A percentile compares a stretch with the other conserved stretches of the same genome.
phyloP scores from a whole-genome alignment of 345 rosid species.

The Populus deltoides region DNA sequence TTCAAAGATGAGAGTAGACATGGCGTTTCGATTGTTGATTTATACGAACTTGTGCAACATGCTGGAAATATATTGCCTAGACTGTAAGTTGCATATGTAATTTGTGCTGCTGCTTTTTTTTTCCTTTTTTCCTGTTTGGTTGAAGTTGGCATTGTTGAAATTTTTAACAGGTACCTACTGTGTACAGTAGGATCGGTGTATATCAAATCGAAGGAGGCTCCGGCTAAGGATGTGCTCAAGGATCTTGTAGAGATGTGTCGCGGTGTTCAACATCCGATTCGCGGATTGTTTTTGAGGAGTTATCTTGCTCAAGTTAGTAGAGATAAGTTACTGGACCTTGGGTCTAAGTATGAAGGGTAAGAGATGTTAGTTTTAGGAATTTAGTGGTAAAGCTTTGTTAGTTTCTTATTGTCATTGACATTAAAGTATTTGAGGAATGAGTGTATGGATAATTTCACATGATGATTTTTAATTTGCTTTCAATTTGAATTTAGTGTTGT shows the following conservation, averaged over 20 bases:
- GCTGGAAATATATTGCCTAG: conserved; percentile 28
- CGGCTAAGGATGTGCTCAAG: conserved; percentile 89
- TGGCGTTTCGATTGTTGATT: conserved; percentile 30
- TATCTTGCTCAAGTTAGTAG: conserved; percentile 92
- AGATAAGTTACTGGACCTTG: conserved; percentile 88
- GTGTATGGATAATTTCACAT: neutral
- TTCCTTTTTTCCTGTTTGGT: neutral
- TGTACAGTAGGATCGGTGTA: conserved; percentile 97
- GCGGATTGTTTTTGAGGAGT: conserved; percentile 97
- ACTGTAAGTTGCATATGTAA: conserved; percentile 6
- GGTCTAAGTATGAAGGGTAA: conserved; percentile 96
- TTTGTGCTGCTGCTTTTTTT: neutral
- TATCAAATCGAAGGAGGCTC: conserved; percentile 92
- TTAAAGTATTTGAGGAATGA: neutral
- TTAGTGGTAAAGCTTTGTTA: neutral
- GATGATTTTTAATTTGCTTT: neutral
- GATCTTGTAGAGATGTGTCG: conserved; percentile 99
- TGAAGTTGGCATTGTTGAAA: neutral
- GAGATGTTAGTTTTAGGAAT: conserved; percentile 8
- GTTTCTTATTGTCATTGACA: neutral
- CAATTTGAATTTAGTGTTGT: neutral
- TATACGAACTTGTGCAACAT: conserved; percentile 30
- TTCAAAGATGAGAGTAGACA: conserved; percentile 31
- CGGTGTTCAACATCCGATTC: conserved; percentile 92
- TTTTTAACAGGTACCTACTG: conserved; percentile 67